A percentile compares a stretch with the other conserved stretches of the same genome.
Evolutionary conservation across 257 asterid species (phyloP).

Genomic region (Jaltomata sinuosa): DNA sequence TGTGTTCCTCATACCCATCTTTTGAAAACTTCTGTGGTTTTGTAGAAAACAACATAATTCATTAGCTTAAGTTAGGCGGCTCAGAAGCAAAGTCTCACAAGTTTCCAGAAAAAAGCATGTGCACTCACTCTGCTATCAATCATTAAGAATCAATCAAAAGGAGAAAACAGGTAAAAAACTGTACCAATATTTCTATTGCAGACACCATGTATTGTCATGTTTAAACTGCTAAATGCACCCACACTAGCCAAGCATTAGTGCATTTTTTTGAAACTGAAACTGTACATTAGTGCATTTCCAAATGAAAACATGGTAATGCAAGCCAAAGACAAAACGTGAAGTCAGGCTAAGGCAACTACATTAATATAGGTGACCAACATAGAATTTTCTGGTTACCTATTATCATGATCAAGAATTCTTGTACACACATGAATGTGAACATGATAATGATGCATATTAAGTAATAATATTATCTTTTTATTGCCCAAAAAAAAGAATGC

Average conservation of each 20-base stretch:
- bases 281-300: too few species aligned
- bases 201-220: not conserved
- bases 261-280: too few species aligned
- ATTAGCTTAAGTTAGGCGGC: constrained; percentile 6
- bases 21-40: constrained; percentile 82
- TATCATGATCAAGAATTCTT: not conserved
- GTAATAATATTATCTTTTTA: too few species aligned
- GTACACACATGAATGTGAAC: not conserved
- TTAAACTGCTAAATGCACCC: not conserved
- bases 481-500: not conserved
- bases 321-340: not conserved
- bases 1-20: constrained; percentile 84
- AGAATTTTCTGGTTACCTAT: not conserved
- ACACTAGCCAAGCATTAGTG: not conserved
- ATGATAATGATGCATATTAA: not conserved
- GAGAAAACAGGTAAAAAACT: not conserved
- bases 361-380: not conserved
- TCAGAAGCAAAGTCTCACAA: not conserved
- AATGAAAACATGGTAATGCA: not conserved
- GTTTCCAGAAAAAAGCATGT: not conserved
- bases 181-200: not conserved
- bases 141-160: not conserved
- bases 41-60: constrained; percentile 20
- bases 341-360: not conserved
- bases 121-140: not conserved